Conservation (phyloP, 1,284 basidiomycete genomes). For the Boletellus deceptivus region DNA sequence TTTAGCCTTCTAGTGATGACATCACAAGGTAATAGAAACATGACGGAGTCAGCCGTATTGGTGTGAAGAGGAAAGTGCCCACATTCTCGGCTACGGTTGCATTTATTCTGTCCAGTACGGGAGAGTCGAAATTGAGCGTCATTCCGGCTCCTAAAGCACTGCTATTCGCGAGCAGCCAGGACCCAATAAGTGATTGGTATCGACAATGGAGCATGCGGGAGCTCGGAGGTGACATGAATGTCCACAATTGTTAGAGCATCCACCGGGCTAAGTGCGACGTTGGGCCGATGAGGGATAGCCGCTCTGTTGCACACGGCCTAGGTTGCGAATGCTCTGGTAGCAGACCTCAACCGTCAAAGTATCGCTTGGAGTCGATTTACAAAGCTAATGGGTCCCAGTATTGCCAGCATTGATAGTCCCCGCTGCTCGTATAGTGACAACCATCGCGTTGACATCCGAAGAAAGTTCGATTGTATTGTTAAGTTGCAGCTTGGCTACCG, state of each 20-base stretch:
- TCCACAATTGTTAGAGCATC: constrained; percentile 76
- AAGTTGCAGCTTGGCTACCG: constrained; percentile 51
- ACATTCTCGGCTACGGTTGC: constrained; percentile 47
- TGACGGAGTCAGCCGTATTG: background rate
- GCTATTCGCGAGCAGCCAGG: constrained; percentile 64
- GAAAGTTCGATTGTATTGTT: constrained; percentile 72
- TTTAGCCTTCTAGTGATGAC: constrained; percentile 69
- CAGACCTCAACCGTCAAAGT: constrained; percentile 83
- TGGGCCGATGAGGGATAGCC: constrained; percentile 67
- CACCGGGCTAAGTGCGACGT: constrained; percentile 63
- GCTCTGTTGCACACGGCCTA: constrained; percentile 54
- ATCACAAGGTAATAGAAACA: constrained; percentile 57
- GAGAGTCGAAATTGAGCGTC: constrained; percentile 56
- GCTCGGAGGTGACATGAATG: constrained; percentile 53
- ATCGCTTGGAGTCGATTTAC: constrained; percentile 65
- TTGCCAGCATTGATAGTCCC: constrained; percentile 75
- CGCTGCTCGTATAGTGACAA: constrained; percentile 71
- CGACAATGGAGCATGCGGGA: background rate
- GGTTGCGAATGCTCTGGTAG: constrained; percentile 76
- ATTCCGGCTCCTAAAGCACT: constrained; percentile 55
- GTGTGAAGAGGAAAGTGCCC: constrained; percentile 21
- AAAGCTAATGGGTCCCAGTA: constrained; percentile 77
- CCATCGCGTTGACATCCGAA: constrained; percentile 68
- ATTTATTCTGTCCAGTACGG: constrained; percentile 43
- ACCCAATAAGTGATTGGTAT: constrained; percentile 45